Evolutionary conservation across 2,329 filamentous ascomycete species (phyloP), one percentile per base, ranked within the genome.

Genomic region (Lecanicillium sp.): DNA sequence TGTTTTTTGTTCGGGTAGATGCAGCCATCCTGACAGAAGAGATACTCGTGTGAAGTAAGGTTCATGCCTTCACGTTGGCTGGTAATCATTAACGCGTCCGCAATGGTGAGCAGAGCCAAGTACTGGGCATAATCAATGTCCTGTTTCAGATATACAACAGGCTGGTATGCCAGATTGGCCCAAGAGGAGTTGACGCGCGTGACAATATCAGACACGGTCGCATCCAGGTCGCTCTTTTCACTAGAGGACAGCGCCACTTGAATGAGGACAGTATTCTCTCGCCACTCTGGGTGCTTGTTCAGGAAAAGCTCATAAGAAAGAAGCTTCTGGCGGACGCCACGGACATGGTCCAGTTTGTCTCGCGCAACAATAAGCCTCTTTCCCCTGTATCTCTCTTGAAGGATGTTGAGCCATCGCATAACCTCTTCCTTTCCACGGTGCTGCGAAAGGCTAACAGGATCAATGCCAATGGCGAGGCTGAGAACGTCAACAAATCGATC

Each of bases 51-150:
- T 5, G 85, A 89, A 0, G 90, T 96, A 40, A 97, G 64, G 57
- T 96, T 97, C 92, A 97, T 97, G 46, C 90, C 90, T 59, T 97
- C 90, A 37, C 92, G 87, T 51, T 97, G 79, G 56, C 87, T 94
- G 3, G 90, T 94, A 53, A 97, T 92, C 77, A 96, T 92, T 36
- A 97, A 69, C 3, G 84, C 85, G 62, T 97, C 89, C 2, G 90
- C 92, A 37, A 94, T 82, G 3, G 87, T 87, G 33, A 96, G 72
- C 7, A 97, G 69, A 2, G 89, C 90, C n/a, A 97, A 74, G 53
- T 96, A 97, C 56, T 96, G 89, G 0, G 85, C 72, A 55, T 94
- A 95, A 42, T 86, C 82, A 43, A 97, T 92, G 52, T 97, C 90
- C 59, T 97, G 90, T 61, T 94, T 89, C 38, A 97, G 69, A 60